phyloP scores from a whole-genome alignment of 208 protist species.

The Acanthamoeba castellanii region DNA sequence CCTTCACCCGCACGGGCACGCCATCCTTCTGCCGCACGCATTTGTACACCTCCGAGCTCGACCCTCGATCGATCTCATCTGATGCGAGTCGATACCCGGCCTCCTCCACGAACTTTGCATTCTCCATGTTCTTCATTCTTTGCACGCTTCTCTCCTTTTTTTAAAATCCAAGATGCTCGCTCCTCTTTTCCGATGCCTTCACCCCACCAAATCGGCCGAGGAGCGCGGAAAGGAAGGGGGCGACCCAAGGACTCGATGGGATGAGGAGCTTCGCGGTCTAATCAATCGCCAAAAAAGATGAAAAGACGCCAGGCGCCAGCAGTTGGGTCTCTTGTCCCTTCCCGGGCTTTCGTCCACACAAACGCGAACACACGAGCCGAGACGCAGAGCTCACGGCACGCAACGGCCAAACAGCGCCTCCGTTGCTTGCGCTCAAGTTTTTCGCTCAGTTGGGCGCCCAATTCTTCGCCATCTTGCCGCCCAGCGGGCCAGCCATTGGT shows the following conservation, averaged over 20 bases:
- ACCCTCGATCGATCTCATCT: not conserved
- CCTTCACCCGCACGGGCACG: slow-evolving; percentile 5
- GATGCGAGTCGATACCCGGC: not conserved
- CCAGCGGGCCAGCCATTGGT: not conserved
- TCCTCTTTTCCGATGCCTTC: not conserved
- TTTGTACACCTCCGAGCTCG: slow-evolving; percentile 23
- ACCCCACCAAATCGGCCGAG: too few species aligned
- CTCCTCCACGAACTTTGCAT: slow-evolving; percentile 15
- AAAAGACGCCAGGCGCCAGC: too few species aligned
- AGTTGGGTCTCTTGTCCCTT: too few species aligned
- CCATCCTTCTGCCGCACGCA: not conserved
- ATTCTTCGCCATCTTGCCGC: not conserved
- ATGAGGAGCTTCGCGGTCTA: not conserved
- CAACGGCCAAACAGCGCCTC: not conserved
- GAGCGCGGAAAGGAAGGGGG: too few species aligned
- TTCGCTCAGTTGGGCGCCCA: not conserved
- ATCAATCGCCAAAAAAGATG: not conserved
- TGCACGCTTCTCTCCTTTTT: not conserved
- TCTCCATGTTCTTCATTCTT: slow-evolving; percentile 51
- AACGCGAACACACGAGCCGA: too few species aligned
- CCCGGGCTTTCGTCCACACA: too few species aligned
- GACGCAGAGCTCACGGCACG: too few species aligned
- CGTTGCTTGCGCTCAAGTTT: not conserved
- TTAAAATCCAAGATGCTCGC: not conserved
- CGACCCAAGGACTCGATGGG: not conserved